Conservation (phyloP, 768 basidiomycete genomes). For the Phylloporus rhodoxanthus region DNA sequence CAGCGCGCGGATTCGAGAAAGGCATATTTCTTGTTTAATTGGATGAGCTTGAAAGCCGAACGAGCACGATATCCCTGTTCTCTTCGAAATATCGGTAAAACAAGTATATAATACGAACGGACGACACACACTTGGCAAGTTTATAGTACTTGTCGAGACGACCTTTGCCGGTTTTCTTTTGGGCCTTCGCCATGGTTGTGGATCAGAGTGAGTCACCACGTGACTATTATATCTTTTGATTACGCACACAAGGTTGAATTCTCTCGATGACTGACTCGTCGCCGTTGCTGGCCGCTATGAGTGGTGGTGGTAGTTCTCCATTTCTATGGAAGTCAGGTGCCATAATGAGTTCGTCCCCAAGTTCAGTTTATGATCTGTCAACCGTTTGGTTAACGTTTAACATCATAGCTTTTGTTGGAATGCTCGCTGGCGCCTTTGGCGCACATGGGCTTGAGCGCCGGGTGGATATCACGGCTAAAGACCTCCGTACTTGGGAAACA, state of each 20-base stretch:
- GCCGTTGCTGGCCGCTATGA: slow-evolving; percentile 21
- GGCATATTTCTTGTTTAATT: slow-evolving; percentile 95
- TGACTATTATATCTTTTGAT: slow-evolving; percentile 16
- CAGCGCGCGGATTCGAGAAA: slow-evolving; percentile 87
- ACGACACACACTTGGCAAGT: slow-evolving; percentile 66
- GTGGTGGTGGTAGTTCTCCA: slow-evolving; percentile 8
- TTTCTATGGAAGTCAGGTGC: slow-evolving; percentile 42
- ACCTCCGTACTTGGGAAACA: slow-evolving; percentile 54
- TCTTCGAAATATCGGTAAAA: slow-evolving; percentile 38
- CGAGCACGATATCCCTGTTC: slow-evolving; percentile 99
- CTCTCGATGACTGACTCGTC: slow-evolving; percentile 25
- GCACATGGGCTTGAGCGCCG: slow-evolving; percentile 53
- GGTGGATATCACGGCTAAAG: slow-evolving; percentile 43
- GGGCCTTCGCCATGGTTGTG: slow-evolving; percentile 59
- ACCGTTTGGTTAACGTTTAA: background rate
- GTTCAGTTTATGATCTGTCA: background rate
- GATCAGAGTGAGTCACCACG: background rate
- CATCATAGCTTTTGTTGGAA: slow-evolving; percentile 41
- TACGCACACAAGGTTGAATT: background rate
- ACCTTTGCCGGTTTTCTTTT: slow-evolving; percentile 95
- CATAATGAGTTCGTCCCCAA: slow-evolving; percentile 32
- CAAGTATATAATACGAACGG: slow-evolving; percentile 1
- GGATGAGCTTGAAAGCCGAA: slow-evolving; percentile 98
- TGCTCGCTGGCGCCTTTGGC: slow-evolving; percentile 63
- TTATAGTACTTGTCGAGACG: slow-evolving; percentile 97